A percentile compares a stretch with the other conserved stretches of the same genome.
These are phyloP conservation scores for Nematodospora anomalae DNA, from an alignment of 1,139 yeast genomes.

Conservation along the genomic window DNA sequence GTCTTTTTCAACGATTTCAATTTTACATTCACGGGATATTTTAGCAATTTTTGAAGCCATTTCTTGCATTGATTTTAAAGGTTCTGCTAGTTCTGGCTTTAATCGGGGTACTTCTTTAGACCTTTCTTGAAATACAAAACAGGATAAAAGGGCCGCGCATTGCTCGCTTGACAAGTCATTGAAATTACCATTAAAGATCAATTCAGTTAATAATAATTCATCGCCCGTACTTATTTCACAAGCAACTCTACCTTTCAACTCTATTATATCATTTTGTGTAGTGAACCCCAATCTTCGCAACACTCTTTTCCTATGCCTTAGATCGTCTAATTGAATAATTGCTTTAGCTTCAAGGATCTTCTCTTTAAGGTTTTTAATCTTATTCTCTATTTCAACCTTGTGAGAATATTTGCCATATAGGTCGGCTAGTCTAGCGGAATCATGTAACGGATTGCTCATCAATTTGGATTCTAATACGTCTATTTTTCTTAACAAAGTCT, in stretches of 20 bases:
- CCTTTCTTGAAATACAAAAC: constrained; percentile 96
- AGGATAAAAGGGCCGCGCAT: constrained; percentile 86
- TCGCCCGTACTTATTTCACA: constrained; percentile 97
- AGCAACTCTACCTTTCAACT: constrained; percentile 91
- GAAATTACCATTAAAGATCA: constrained; percentile 92
- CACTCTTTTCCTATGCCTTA: constrained; percentile 89
- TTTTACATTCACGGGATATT: constrained; percentile 82
- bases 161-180: constrained; percentile 85
- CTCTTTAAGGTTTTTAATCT: constrained; percentile 59
- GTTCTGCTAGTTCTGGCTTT: constrained; percentile 86
- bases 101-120: constrained; percentile 86
- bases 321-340: constrained; percentile 89
- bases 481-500: constrained; percentile 66
- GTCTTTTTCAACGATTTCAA: constrained; percentile 86
- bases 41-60: constrained; percentile 91
- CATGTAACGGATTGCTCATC: constrained; percentile 66
- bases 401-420: constrained; percentile 63
- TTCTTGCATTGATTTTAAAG: constrained; percentile 80
- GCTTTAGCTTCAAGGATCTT: constrained; percentile 84
- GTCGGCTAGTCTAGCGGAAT: constrained; percentile 60
- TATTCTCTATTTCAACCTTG: constrained; percentile 62
- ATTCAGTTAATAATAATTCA: constrained; percentile 82
- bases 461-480: constrained; percentile 79
- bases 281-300: constrained; percentile 81
- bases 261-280: constrained; percentile 81